Conservation (phyloP, 2,329 filamentous ascomycete genomes). For the Rachicladosporium sp. region DNA sequence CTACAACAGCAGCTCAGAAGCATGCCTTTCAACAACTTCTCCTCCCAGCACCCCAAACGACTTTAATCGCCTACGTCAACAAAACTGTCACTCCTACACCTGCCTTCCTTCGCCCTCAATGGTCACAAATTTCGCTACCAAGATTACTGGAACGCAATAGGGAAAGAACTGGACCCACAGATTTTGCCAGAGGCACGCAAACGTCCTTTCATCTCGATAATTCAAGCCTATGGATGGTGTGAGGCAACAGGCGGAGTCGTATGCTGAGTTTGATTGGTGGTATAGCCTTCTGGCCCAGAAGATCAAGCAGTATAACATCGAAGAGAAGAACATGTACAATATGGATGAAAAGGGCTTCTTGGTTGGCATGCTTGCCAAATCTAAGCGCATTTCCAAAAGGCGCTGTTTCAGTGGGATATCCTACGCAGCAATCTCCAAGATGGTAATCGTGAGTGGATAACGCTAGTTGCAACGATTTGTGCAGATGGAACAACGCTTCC, state of each 20-base stretch:
- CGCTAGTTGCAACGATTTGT: slow-evolving; percentile 8
- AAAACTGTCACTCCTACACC: slow-evolving; percentile 5
- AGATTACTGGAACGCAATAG: slow-evolving; percentile 6
- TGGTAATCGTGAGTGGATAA: slow-evolving; percentile 12
- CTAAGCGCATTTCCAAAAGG: slow-evolving; percentile 8
- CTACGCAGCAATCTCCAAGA: slow-evolving; percentile 7
- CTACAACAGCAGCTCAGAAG: not conserved
- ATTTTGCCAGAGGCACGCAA: slow-evolving; percentile 8
- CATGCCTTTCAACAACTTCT: slow-evolving; percentile 1
- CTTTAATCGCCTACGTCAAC: slow-evolving; percentile 13
- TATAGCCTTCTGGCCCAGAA: slow-evolving; percentile 9
- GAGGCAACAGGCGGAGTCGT: slow-evolving; percentile 13
- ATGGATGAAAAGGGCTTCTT: slow-evolving; percentile 11
- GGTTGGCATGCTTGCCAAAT: slow-evolving; percentile 5
- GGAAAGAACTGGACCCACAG: slow-evolving; percentile 10
- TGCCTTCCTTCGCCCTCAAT: slow-evolving; percentile 12
- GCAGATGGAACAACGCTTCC: slow-evolving; percentile 6
- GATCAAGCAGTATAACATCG: slow-evolving; percentile 7
- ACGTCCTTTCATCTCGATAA: slow-evolving; percentile 9
- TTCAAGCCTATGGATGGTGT: slow-evolving; percentile 10
- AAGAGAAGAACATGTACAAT: slow-evolving; percentile 8
- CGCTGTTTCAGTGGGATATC: not conserved
- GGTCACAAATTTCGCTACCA: slow-evolving; percentile 9
- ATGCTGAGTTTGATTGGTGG: slow-evolving; percentile 10
- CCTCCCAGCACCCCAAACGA: not conserved